Percentiles rank a stretch among this genome's conserved stretches.
Conservation (phyloP, 2,329 filamentous ascomycete species). For the Akanthomyces muscarius region DNA sequence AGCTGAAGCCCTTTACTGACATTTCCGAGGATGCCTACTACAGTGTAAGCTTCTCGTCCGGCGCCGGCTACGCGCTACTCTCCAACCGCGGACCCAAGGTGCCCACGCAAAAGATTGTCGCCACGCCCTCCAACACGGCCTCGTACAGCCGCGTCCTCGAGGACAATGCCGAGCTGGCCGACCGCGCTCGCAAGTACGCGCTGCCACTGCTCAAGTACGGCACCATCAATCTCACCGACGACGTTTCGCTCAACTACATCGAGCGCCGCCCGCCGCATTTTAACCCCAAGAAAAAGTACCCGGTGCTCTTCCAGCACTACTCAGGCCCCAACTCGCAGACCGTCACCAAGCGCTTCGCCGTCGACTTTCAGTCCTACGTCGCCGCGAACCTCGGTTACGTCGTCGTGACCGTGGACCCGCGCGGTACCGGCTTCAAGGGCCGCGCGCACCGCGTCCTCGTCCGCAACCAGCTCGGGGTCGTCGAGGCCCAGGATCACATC, state of each 20-base stretch:
- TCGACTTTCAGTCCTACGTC: constrained; percentile 89
- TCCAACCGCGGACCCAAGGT: constrained; percentile 79
- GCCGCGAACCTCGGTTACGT: constrained; percentile 85
- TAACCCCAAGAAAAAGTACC: constrained; percentile 76
- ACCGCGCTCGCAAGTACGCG: constrained; percentile 69
- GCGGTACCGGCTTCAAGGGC: constrained; percentile 87
- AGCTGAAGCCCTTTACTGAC: constrained; percentile 70
- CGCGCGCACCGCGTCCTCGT: constrained; percentile 78
- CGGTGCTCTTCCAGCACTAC: constrained; percentile 92
- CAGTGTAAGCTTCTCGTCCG: constrained; percentile 75
- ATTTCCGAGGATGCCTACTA: constrained; percentile 73
- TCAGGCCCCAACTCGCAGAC: constrained; percentile 90
- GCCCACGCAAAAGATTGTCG: constrained; percentile 87
- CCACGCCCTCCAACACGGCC: constrained; percentile 65
- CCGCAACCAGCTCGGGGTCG: constrained; percentile 77
- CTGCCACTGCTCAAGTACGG: constrained; percentile 79
- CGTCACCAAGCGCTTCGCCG: constrained; percentile 72
- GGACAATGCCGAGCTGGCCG: constrained; percentile 67
- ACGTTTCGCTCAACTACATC: constrained; percentile 65
- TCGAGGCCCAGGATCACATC: constrained; percentile 88
- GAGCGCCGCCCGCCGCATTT: constrained; percentile 91
- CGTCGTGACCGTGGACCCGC: constrained; percentile 89
- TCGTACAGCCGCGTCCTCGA: constrained; percentile 70
- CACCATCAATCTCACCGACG: constrained; percentile 75
- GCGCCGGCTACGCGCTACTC: constrained; percentile 78